Conservation (phyloP, 768 basidiomycete species). For the Neoboletus brunneissimus region DNA sequence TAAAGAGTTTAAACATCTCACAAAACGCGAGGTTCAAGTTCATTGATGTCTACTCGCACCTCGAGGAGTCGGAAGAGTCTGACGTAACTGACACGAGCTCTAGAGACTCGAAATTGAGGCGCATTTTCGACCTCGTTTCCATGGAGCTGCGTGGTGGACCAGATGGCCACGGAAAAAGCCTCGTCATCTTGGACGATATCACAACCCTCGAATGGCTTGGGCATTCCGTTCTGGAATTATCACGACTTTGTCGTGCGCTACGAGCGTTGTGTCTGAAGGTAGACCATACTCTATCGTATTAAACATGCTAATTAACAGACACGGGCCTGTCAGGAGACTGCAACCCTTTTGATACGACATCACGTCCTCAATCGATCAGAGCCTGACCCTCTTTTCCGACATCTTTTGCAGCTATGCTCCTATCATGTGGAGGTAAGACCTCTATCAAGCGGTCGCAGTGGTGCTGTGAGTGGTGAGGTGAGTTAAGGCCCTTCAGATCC, state of each 20-base stretch:
- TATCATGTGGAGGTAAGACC: conserved; percentile 73
- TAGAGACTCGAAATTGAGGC: conserved; percentile 23
- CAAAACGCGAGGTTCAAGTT: conserved; percentile 46
- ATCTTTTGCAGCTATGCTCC: conserved; percentile 58
- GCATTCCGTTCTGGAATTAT: conserved; percentile 46
- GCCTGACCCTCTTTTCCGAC: conserved; percentile 57
- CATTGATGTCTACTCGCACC: conserved; percentile 48
- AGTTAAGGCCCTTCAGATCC: conserved; percentile 4
- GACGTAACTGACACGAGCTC: conserved; percentile 5
- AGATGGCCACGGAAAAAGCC: conserved; percentile 16
- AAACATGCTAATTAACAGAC: not conserved
- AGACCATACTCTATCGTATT: not conserved
- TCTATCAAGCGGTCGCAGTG: conserved; percentile 71
- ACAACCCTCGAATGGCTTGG: conserved; percentile 73
- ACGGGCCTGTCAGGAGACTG: conserved; percentile 39
- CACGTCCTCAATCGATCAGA: conserved; percentile 55
- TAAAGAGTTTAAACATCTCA: conserved; percentile 34
- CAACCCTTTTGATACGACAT: conserved; percentile 61
- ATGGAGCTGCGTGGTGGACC: conserved; percentile 18
- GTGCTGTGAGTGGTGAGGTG: conserved; percentile 77
- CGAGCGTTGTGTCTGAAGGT: conserved; percentile 56
- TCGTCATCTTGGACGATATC: conserved; percentile 73
- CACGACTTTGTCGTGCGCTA: conserved; percentile 59
- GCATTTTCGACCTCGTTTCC: conserved; percentile 38
- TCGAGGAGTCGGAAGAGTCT: conserved; percentile 22